These are phyloP conservation scores for Marvania coccoides DNA, from an alignment of 139 green algal genomes.

Conservation along the genomic window DNA sequence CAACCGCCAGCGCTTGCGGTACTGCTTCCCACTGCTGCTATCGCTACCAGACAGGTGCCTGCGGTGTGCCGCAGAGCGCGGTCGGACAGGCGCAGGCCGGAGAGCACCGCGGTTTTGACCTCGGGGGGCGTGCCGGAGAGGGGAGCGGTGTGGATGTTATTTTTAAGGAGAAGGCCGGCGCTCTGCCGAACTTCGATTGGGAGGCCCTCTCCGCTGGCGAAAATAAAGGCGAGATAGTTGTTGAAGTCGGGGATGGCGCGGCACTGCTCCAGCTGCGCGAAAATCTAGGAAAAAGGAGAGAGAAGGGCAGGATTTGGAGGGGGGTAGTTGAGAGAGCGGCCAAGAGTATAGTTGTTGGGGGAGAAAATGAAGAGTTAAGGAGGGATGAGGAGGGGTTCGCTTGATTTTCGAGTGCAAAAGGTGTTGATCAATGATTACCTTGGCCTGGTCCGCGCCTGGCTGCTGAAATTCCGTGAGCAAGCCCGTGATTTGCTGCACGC, in stretches of 20 bases:
- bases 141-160: constrained; percentile 68
- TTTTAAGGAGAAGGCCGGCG: constrained; percentile 93
- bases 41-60: constrained; percentile 51
- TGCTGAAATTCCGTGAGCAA: constrained; percentile 71
- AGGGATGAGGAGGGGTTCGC: no score
- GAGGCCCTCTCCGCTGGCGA: constrained; percentile 59
- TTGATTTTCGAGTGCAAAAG: not conserved
- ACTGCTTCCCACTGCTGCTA: no score
- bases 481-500: constrained; percentile 61
- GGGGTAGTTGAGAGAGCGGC: not conserved
- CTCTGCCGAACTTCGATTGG: constrained; percentile 77
- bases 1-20: constrained; percentile 28
- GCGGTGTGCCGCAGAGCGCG: constrained; percentile 72
- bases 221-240: constrained; percentile 90
- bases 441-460: constrained; percentile 71
- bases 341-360: not conserved
- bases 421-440: constrained; percentile 24
- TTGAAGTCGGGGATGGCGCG: constrained; percentile 82
- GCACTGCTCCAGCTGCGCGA: constrained; percentile 74
- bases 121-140: not conserved
- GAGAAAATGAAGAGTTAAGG: no score
- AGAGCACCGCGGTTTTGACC: constrained; percentile 57
- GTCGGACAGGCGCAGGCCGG: constrained; percentile 45
- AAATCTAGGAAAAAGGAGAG: constrained; percentile 57
- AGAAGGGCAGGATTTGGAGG: not conserved